These are phyloP conservation scores for Setomelanomma holmii DNA, from an alignment of 2,329 filamentous ascomycete genomes.

Conservation along the genomic window DNA sequence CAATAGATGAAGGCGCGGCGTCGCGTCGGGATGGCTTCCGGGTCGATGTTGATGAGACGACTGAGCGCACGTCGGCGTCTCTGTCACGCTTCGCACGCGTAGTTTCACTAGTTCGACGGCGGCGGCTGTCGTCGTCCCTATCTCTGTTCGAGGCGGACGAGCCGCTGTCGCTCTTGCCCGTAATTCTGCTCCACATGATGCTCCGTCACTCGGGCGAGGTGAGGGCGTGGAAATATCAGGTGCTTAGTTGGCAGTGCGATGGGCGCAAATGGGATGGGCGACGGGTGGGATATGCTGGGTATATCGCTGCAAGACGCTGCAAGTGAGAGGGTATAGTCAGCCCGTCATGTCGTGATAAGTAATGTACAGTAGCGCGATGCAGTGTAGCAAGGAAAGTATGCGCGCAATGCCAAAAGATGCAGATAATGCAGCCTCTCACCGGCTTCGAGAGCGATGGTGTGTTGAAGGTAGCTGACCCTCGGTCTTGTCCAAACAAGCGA, in stretches of 20 bases:
- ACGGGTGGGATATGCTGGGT: conserved; percentile 27
- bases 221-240: conserved; percentile 25
- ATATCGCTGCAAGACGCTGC: conserved; percentile 31
- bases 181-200: conserved; percentile 49
- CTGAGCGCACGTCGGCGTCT: conserved; percentile 39
- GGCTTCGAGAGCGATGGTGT: conserved; percentile 25
- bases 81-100: conserved; percentile 43
- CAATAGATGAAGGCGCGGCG: conserved; percentile 40
- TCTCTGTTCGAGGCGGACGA: conserved; percentile 32
- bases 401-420: conserved; percentile 26
- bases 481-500: conserved; percentile 5
- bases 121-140: conserved; percentile 38
- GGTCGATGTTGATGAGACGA: conserved; percentile 44
- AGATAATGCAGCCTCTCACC: conserved; percentile 21
- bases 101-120: conserved; percentile 29
- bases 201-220: conserved; percentile 9
- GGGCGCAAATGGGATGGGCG: conserved; percentile 29
- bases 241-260: conserved; percentile 18
- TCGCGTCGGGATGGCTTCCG: conserved; percentile 43
- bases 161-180: conserved; percentile 45
- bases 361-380: conserved; percentile 21
- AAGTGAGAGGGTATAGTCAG: conserved; percentile 27
- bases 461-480: conserved; percentile 30
- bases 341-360: conserved; percentile 20
- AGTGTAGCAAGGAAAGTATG: conserved; percentile 16